These are phyloP conservation scores for Globisporangium nodosum DNA, from an alignment of 352 stramenopile species.

Conservation along the genomic window DNA sequence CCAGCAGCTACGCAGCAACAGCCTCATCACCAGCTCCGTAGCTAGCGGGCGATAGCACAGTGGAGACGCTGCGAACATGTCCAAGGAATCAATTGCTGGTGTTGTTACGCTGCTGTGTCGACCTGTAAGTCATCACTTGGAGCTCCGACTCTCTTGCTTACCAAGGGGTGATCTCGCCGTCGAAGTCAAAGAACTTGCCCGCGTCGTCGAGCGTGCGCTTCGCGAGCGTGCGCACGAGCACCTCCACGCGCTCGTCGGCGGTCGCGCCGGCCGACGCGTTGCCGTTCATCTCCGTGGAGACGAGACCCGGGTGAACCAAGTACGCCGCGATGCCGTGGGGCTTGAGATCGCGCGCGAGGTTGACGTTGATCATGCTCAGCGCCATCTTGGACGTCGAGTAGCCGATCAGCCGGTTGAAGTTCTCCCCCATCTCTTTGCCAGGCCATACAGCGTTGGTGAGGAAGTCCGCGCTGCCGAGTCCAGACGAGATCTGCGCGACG, in stretches of 20 bases:
- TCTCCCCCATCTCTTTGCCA: not conserved
- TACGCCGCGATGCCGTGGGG: not conserved
- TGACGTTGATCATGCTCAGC: not conserved
- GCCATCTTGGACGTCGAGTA: conserved; percentile 2
- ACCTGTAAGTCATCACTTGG: no score
- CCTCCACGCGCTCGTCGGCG: not conserved
- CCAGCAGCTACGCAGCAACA: no score
- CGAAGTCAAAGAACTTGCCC: not conserved
- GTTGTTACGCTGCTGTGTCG: no score
- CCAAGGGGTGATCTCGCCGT: not conserved
- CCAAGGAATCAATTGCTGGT: no score
- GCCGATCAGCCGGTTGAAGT: not conserved
- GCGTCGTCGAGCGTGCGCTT: not conserved
- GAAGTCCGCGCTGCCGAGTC: conserved; percentile 14
- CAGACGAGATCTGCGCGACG: conserved; percentile 23
- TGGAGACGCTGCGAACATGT: no score
- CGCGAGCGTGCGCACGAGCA: not conserved
- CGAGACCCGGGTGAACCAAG: not conserved
- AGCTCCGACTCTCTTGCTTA: not conserved
- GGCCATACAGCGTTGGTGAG: not conserved
- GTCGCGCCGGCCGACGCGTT: not conserved
- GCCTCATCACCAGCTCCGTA: no score
- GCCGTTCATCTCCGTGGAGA: not conserved
- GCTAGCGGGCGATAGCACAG: no score
- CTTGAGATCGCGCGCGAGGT: not conserved